Evolutionary conservation across 352 stramenopile species (phyloP).

Genomic region (Pythium dissotocum): DNA sequence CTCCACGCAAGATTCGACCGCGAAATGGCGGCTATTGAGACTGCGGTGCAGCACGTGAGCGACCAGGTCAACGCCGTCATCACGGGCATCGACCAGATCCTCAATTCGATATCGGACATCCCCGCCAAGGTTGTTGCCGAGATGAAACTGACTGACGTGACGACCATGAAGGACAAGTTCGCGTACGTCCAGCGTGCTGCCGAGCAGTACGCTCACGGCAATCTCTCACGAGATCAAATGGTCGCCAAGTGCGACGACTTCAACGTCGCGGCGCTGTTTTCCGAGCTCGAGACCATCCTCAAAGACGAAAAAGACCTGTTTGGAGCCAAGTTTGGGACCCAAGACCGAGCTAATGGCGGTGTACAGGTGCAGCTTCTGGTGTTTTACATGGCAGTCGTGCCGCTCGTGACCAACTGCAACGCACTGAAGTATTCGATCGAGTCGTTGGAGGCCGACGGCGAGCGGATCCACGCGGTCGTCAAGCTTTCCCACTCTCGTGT

Average conservation of each 20-base stretch:
- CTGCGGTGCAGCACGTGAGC: slow-evolving; percentile 30
- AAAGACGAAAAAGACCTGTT: slow-evolving; percentile 41
- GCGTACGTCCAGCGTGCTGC: slow-evolving; percentile 33
- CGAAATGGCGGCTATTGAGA: slow-evolving; percentile 36
- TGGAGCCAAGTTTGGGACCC: slow-evolving; percentile 31
- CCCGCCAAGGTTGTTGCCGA: slow-evolving; percentile 45
- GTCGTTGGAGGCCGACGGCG: slow-evolving; percentile 37
- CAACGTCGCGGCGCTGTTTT: slow-evolving; percentile 40
- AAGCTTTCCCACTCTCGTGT: slow-evolving; percentile 26
- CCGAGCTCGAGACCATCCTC: slow-evolving; percentile 49
- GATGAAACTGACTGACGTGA: slow-evolving; percentile 46
- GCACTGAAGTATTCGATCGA: slow-evolving; percentile 48
- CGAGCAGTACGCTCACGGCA: slow-evolving; percentile 36
- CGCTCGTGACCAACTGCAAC: slow-evolving; percentile 51
- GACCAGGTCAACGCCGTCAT: slow-evolving; percentile 34
- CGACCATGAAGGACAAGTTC: slow-evolving; percentile 56
- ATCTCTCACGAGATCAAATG: slow-evolving; percentile 42
- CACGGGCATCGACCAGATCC: slow-evolving; percentile 36
- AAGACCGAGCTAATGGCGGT: slow-evolving; percentile 31
- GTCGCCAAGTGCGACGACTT: slow-evolving; percentile 52
- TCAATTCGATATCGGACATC: slow-evolving; percentile 39
- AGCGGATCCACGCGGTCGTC: slow-evolving; percentile 29
- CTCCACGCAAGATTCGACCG: slow-evolving; percentile 30
- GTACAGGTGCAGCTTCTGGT: slow-evolving; percentile 36
- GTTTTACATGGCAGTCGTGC: slow-evolving; percentile 51